Evolutionary conservation across 2,329 filamentous ascomycete genomes (phyloP), one percentile per base, ranked within the genome.

Genomic region (Myriangium duriaei): DNA sequence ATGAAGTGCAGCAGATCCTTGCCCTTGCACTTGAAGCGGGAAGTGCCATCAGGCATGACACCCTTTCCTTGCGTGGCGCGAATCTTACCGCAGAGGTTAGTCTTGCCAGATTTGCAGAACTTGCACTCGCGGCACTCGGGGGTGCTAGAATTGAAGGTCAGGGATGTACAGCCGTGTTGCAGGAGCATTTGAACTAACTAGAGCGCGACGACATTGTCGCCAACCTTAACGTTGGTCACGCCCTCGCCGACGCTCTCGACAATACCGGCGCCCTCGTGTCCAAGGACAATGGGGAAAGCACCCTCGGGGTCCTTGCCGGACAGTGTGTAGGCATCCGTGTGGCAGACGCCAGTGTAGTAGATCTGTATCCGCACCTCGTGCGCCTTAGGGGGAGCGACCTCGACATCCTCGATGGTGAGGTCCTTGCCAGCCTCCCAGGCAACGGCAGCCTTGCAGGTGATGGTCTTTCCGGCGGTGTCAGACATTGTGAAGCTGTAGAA

Each of bases 41-140:
- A 81, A 49, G 88, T 96, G 53, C 88, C 88, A 62, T 98, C 91
- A 41, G 91, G 91, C 87, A 98, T 94, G 51, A 95, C 76, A 56
- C 91, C 91, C 63, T 79, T 81, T 53, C 91, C 91, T 68, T 98
- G 91, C 31, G 91, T 96, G 32, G 85, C 84, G 54, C 91, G 81
- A 64, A 98, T 98, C 76, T 96, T 96, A 62, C 91, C 91, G 68
- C 88, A 96, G 42, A 96, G 81, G 67, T 96, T 94, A 55, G 88
- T 96, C 79, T 98, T 98, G 67, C 88, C 91, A 30, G 88, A 96
- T 65, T 85, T 91, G 80, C 91, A 98, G 74, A 96, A 96, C 71
- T 96, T 96, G 78, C 91, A 98, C 64, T 96, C 88, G 51, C 76
- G 72, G 70, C 91, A 96, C 69, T 96, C 88, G 48, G 91, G 91